Evolutionary conservation across 257 asterid species (phyloP).

Genomic region (Knoxia roxburghii): DNA sequence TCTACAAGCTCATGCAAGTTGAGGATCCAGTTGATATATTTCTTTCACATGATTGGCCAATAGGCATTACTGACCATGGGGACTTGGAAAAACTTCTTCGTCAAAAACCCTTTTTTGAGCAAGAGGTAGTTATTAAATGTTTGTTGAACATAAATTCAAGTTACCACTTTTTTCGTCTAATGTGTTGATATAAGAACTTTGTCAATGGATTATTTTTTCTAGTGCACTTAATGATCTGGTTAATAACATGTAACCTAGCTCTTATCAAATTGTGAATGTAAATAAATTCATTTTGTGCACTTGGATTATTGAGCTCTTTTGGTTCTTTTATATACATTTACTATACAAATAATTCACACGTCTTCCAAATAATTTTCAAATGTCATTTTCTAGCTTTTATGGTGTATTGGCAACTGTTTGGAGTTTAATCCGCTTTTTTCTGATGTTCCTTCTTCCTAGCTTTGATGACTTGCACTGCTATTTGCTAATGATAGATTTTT

Average conservation of each 20-base stretch:
- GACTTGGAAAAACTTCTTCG: constrained; percentile 55
- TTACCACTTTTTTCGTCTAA: background rate
- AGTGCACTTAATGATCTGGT: background rate
- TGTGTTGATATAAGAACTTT: background rate
- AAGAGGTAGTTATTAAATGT: constrained; percentile 49
- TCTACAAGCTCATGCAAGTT: constrained; percentile 84
- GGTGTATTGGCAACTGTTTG: background rate
- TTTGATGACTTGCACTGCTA: constrained; percentile 11
- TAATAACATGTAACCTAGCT: background rate
- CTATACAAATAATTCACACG: background rate
- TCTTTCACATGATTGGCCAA: constrained; percentile 98
- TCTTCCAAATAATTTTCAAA: constrained; percentile 1
- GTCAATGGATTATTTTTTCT: background rate
- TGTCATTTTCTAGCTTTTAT: background rate
- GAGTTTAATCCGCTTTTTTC: background rate
- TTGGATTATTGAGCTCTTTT: background rate
- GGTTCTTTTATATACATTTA: constrained; percentile 4
- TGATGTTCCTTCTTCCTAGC: constrained; percentile 1
- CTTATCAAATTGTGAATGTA: background rate
- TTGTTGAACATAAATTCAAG: background rate
- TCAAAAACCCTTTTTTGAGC: constrained; percentile 59
- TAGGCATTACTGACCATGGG: constrained; percentile 75
- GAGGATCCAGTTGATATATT: constrained; percentile 91
- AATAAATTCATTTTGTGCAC: background rate
- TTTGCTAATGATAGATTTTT: constrained; percentile 11